phyloP scores from a whole-genome alignment of 306 rosid species.

The Potentilla sterilis region DNA sequence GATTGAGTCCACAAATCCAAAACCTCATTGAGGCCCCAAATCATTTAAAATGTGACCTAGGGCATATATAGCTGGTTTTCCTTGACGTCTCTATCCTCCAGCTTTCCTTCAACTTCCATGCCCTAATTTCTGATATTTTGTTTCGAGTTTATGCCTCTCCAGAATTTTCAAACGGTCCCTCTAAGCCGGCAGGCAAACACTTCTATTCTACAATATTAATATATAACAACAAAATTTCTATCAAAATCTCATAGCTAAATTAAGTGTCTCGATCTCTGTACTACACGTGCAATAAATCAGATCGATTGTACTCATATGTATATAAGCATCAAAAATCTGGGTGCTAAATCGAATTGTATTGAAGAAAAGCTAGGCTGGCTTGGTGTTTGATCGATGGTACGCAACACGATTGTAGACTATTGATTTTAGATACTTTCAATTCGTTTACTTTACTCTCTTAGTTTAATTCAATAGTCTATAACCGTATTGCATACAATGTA shows the following conservation, averaged over 20 bases:
- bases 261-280: neutral
- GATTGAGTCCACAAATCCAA: no score
- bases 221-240: neutral
- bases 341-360: neutral
- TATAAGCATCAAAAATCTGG: neutral
- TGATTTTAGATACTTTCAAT: no score
- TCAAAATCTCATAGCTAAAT: neutral
- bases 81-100: conserved; percentile 30
- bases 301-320: neutral
- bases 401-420: no score
- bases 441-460: no score
- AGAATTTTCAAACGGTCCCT: neutral
- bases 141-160: neutral
- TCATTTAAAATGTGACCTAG: conserved; percentile 13
- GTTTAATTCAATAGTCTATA: no score
- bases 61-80: conserved; percentile 15
- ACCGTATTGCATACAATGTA: no score
- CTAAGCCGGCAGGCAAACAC: neutral
- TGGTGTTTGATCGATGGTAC: no score
- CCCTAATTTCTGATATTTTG: neutral
- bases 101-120: conserved; percentile 11
- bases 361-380: neutral
- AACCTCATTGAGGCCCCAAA: no score
- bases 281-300: neutral
- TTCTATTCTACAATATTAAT: neutral